Conservation (phyloP, 2,329 filamentous ascomycete genomes). For the Clonostachys rhizophaga region DNA sequence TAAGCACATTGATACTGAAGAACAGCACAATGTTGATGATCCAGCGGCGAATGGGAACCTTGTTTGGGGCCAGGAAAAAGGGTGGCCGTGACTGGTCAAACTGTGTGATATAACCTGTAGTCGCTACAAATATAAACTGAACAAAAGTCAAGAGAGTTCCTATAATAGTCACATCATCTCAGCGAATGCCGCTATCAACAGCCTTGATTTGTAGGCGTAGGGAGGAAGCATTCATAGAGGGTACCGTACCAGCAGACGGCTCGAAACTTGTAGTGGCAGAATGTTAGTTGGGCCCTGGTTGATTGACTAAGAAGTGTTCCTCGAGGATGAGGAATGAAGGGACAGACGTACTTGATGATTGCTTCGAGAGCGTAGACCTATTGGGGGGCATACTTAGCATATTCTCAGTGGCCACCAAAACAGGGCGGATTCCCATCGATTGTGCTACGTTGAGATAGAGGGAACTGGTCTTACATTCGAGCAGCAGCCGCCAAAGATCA, state of each 20-base stretch:
- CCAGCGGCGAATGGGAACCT: constrained; percentile 82
- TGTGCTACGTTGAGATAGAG: background rate
- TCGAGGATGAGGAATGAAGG: constrained; percentile 8
- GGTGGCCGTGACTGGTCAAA: constrained; percentile 63
- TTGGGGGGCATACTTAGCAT: constrained; percentile 5
- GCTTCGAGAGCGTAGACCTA: constrained; percentile 95
- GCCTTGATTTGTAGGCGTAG: background rate
- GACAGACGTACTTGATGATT: constrained; percentile 74
- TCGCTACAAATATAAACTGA: constrained; percentile 79
- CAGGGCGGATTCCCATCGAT: background rate
- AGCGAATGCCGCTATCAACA: constrained; percentile 7
- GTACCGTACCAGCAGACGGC: constrained; percentile 66
- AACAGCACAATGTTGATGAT: constrained; percentile 84
- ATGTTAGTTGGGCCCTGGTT: constrained; percentile 6
- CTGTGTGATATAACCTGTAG: constrained; percentile 73
- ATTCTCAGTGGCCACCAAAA: background rate
- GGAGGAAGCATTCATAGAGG: background rate
- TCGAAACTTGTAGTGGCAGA: constrained; percentile 56
- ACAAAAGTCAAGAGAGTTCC: constrained; percentile 78
- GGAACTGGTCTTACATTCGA: constrained; percentile 63
- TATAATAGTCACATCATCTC: background rate
- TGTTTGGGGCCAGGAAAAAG: constrained; percentile 70
- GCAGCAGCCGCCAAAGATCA: constrained; percentile 96
- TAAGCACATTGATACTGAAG: constrained; percentile 89
- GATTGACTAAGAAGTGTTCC: constrained; percentile 1